These are phyloP conservation scores for Phyllosticta citriasiana DNA, from an alignment of 2,329 filamentous ascomycete species.

Conservation along the genomic window DNA sequence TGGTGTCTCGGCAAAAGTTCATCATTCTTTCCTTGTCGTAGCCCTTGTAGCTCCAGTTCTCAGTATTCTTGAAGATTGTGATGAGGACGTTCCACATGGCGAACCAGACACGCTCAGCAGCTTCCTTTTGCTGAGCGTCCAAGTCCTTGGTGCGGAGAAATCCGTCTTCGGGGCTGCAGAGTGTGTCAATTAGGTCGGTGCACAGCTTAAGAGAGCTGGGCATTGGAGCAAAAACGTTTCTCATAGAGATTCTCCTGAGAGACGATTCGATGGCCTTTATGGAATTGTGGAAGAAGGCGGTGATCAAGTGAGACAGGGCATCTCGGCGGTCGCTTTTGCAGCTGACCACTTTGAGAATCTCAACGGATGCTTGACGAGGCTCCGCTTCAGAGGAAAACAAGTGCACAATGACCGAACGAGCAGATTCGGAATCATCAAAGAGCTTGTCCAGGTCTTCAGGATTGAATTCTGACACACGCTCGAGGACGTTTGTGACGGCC, in stretches of 20 bases:
- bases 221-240: constrained; percentile 50
- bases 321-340: constrained; percentile 54
- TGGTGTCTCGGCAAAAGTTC: constrained; percentile 87
- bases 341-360: constrained; percentile 74
- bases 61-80: constrained; percentile 72
- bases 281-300: constrained; percentile 45
- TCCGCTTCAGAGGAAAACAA: constrained; percentile 72
- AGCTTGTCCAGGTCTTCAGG: constrained; percentile 58
- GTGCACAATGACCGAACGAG: constrained; percentile 65
- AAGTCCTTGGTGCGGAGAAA: constrained; percentile 51
- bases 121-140: constrained; percentile 50
- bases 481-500: constrained; percentile 63
- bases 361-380: constrained; percentile 69
- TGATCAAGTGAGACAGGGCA: constrained; percentile 51
- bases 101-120: constrained; percentile 71
- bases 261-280: constrained; percentile 48
- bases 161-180: constrained; percentile 54
- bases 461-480: constrained; percentile 68
- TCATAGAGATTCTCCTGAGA: constrained; percentile 44
- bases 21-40: constrained; percentile 73
- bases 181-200: constrained; percentile 51
- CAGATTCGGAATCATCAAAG: constrained; percentile 56
- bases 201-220: constrained; percentile 52
- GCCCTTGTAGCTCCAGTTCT: constrained; percentile 64
- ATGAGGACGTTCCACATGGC: constrained; percentile 73